Evolutionary conservation across 1,139 yeast genomes (phyloP).

Genomic region (Yamadazyma blattariae): DNA sequence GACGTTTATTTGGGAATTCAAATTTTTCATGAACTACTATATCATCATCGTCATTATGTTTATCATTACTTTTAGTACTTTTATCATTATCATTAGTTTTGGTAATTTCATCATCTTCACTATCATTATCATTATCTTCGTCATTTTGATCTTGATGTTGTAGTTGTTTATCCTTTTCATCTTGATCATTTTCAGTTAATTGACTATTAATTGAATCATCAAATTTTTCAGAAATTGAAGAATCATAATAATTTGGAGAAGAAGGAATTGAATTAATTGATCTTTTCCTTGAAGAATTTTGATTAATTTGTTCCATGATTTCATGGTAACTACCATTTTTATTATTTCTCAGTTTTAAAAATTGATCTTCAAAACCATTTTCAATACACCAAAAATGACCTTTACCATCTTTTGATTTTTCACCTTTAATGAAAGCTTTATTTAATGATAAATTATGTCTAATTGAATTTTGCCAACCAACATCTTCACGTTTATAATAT

Average conservation of each 20-base stretch:
- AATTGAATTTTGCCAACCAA: conserved; percentile 93
- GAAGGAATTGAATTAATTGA: conserved; percentile 31
- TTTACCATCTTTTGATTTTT: conserved; percentile 91
- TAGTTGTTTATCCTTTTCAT: background rate
- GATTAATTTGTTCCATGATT: conserved; percentile 41
- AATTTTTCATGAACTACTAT: conserved; percentile 8
- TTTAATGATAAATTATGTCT: conserved; percentile 82
- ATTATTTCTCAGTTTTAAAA: conserved; percentile 59
- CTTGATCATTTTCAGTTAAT: conserved; percentile 10
- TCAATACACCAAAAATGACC: conserved; percentile 97
- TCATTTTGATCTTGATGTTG: conserved; percentile 5
- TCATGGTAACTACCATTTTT: conserved; percentile 46
- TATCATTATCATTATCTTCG: conserved; percentile 8
- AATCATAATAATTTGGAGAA: conserved; percentile 26
- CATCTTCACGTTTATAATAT: conserved; percentile 80
- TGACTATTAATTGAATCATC: conserved; percentile 2
- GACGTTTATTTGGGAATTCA: conserved; percentile 8
- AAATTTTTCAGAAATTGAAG: conserved; percentile 1
- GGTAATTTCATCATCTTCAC: background rate
- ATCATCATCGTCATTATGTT: conserved; percentile 3
- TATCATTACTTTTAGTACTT: conserved; percentile 2
- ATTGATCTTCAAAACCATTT: conserved; percentile 77
- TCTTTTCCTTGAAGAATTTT: conserved; percentile 11
- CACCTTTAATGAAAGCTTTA: conserved; percentile 87
- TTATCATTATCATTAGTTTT: background rate